Conservation (phyloP, 2,329 filamentous ascomycete species). For the Plenodomus lindquistii region DNA sequence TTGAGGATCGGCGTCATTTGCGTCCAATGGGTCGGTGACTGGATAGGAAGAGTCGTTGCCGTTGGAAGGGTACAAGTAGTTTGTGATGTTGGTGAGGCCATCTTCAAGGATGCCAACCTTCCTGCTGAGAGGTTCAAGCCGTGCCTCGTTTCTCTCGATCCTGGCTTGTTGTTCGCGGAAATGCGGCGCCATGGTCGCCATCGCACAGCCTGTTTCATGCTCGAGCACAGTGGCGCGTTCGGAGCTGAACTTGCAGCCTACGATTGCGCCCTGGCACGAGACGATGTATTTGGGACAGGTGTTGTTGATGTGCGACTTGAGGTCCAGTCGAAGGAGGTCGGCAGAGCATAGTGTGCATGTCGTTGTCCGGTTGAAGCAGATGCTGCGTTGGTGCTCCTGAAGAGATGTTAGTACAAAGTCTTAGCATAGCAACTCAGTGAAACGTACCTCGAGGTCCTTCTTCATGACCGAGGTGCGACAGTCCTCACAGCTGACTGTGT, state of each 20-base stretch:
- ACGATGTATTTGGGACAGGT: constrained; percentile 49
- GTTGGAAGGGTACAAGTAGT: constrained; percentile 45
- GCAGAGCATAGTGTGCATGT: constrained; percentile 49
- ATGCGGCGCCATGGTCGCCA: constrained; percentile 53
- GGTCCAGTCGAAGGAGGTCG: constrained; percentile 48
- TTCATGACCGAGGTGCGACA: constrained; percentile 60
- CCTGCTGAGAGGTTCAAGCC: constrained; percentile 47
- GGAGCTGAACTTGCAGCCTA: constrained; percentile 49
- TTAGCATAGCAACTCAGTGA: not conserved
- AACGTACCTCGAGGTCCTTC: constrained; percentile 55
- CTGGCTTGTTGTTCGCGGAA: constrained; percentile 49
- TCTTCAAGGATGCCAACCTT: constrained; percentile 52
- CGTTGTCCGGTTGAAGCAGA: constrained; percentile 56
- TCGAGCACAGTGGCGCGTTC: constrained; percentile 45
- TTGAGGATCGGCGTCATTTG: constrained; percentile 37
- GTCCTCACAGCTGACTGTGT: constrained; percentile 55
- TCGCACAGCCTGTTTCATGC: constrained; percentile 49
- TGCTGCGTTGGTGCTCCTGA: constrained; percentile 49
- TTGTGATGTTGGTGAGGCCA: constrained; percentile 49
- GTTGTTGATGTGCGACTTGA: constrained; percentile 47
- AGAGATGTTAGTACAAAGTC: constrained; percentile 35
- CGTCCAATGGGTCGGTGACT: constrained; percentile 39
- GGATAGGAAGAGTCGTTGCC: constrained; percentile 35
- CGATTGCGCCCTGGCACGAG: constrained; percentile 48
- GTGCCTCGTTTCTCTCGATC: constrained; percentile 50